These are phyloP conservation scores for Platanthera guangdongensis DNA, from an alignment of 106 monocot species.

Conservation along the genomic window DNA sequence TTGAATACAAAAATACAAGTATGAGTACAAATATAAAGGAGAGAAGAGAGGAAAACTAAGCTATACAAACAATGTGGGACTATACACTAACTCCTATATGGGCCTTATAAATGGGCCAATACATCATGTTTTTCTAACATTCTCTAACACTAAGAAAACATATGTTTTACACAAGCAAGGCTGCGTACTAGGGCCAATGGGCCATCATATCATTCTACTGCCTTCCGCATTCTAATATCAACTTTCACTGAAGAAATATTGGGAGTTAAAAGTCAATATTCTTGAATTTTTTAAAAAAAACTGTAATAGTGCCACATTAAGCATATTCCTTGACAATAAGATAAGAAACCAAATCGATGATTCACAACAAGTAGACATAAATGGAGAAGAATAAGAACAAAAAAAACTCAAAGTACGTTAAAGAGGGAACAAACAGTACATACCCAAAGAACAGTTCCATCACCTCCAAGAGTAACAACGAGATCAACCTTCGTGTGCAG, in stretches of 20 bases:
- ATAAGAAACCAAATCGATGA: not conserved
- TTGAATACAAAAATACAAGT: too few relatives aligned
- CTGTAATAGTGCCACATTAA: not conserved
- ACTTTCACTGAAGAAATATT: not conserved
- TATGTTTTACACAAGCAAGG: not conserved
- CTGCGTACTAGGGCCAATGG: not conserved
- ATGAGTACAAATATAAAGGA: too few relatives aligned
- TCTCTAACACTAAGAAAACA: not conserved
- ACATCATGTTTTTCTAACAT: too few relatives aligned
- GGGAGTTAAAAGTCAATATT: not conserved
- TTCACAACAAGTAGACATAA: not conserved
- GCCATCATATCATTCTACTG: not conserved
- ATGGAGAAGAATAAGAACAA: not conserved
- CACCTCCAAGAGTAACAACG: conserved; percentile 93
- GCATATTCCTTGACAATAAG: not conserved
- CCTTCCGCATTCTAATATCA: not conserved
- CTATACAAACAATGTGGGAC: too few relatives aligned
- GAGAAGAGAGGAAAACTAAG: too few relatives aligned
- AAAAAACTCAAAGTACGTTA: not conserved
- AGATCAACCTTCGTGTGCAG: conserved; percentile 90
- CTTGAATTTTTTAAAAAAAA: not conserved
- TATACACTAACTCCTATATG: too few relatives aligned
- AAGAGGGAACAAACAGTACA: conserved; percentile 9
- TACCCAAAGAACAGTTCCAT: conserved; percentile 99
- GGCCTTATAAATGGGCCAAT: too few relatives aligned